A percentile compares a stretch with the other conserved stretches of the same genome.
These are phyloP conservation scores for Leptomonas seymouri DNA, from an alignment of 208 protist species.

Conservation along the genomic window DNA sequence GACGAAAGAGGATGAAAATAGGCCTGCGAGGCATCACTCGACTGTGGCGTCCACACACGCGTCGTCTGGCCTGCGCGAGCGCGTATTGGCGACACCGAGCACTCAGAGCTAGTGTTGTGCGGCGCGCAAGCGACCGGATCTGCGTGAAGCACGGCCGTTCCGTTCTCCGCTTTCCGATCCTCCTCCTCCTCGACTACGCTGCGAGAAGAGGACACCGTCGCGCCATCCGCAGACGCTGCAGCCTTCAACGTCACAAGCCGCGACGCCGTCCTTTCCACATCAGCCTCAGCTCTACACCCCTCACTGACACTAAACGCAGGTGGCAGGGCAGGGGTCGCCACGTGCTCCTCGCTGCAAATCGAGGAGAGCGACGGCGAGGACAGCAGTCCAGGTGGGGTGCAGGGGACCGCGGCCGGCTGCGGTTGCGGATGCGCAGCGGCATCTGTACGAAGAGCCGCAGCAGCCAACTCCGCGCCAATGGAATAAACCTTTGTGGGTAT, in stretches of 20 bases:
- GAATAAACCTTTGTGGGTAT: conserved; percentile 51
- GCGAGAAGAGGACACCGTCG: not conserved
- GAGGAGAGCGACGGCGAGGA: conserved; percentile 20
- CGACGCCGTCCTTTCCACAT: not conserved
- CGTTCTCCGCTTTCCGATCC: not conserved
- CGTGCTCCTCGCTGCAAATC: not conserved
- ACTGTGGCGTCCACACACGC: conserved; percentile 26
- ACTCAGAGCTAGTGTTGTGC: conserved; percentile 6
- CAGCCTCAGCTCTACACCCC: not conserved
- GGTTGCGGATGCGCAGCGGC: not conserved
- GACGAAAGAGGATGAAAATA: not conserved
- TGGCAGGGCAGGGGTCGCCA: not conserved
- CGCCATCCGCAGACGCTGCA: not conserved
- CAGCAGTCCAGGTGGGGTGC: not conserved
- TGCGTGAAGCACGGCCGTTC: not conserved
- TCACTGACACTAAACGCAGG: not conserved
- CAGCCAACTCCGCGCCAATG: not conserved
- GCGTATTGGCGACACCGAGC: conserved; percentile 21
- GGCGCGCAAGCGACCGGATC: not conserved
- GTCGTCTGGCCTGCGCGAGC: conserved; percentile 19
- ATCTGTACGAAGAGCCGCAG: not conserved
- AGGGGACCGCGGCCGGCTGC: not conserved
- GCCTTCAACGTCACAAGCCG: no score
- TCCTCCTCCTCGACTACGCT: not conserved
- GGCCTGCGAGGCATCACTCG: conserved; percentile 16